Conservation (phyloP, 805 yeast genomes). For the Wickerhamiella sorbophila region DNA sequence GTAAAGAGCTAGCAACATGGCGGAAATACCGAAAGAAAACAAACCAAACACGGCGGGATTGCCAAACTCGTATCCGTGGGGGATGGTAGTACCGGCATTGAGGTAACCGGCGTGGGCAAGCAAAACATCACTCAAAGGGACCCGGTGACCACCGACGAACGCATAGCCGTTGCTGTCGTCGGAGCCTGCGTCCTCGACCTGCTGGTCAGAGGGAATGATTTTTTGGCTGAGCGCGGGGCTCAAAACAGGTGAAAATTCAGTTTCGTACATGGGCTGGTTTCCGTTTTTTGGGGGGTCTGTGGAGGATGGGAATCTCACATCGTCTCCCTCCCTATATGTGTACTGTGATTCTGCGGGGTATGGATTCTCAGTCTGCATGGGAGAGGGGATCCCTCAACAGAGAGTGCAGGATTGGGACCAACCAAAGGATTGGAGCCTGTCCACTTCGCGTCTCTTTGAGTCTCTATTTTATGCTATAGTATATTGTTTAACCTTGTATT, state of each 20-base stretch:
- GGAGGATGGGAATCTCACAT: no score
- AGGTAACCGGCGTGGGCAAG: conserved; percentile 2
- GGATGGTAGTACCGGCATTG: neutral
- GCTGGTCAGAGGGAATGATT: neutral
- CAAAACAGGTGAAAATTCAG: neutral
- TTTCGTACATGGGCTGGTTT: no score
- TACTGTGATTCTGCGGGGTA: no score
- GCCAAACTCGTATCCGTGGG: conserved; percentile 34
- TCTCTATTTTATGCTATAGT: no score
- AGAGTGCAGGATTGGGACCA: no score
- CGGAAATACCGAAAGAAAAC: conserved; percentile 45
- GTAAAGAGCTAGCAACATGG: conserved; percentile 41
- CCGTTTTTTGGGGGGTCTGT: no score
- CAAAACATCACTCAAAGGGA: conserved; percentile 2
- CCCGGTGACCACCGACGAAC: neutral
- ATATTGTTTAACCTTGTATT: no score
- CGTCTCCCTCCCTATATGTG: no score
- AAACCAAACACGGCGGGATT: conserved; percentile 55
- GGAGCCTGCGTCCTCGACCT: neutral
- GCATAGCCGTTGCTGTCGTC: neutral
- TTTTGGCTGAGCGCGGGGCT: neutral
- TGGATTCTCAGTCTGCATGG: no score
- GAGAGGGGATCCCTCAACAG: no score
- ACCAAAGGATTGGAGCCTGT: no score
- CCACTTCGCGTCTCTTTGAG: no score